These are phyloP conservation scores for Fusarium subtropicale DNA, from an alignment of 2,329 filamentous ascomycete species.

Conservation along the genomic window DNA sequence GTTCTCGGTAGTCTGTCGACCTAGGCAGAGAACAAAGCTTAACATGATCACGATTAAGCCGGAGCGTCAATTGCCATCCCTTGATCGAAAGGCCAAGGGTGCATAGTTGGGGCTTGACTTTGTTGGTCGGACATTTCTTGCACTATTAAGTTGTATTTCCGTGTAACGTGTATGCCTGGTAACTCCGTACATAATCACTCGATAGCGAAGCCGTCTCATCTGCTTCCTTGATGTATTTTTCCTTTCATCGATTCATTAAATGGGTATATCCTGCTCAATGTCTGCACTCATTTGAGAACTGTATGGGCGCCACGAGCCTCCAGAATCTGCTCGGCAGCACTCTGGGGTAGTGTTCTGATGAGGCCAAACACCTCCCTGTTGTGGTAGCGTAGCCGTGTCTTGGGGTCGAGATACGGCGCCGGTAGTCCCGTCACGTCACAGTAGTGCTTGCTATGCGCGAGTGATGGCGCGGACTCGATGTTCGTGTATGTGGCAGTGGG, in stretches of 20 bases:
- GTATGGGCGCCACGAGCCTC: conserved; percentile 93
- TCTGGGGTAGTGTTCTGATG: conserved; percentile 83
- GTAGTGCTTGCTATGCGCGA: conserved; percentile 87
- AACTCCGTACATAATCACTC: conserved; percentile 8
- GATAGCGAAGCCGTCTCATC: not conserved
- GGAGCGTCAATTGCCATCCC: conserved; percentile 92
- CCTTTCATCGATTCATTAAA: conserved; percentile 13
- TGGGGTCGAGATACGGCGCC: conserved; percentile 94
- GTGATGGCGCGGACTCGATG: conserved; percentile 91
- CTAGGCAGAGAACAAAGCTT: conserved; percentile 78
- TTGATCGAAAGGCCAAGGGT: conserved; percentile 80
- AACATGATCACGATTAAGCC: conserved; percentile 94
- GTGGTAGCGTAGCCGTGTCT: conserved; percentile 92
- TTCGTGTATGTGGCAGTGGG: conserved; percentile 92
- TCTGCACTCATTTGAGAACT: conserved; percentile 77
- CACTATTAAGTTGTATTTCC: conserved; percentile 20
- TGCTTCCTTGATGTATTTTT: not conserved
- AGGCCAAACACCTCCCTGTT: conserved; percentile 91
- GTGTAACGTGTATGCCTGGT: conserved; percentile 13
- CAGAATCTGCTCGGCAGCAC: conserved; percentile 86
- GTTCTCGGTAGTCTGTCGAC: conserved; percentile 83
- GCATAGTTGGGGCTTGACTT: conserved; percentile 97
- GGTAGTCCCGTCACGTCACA: conserved; percentile 95
- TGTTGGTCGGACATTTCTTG: conserved; percentile 78
- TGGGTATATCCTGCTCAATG: conserved; percentile 1